Percentiles rank a stretch among this genome's conserved stretches.
Evolutionary conservation across 2,329 filamentous ascomycete genomes (phyloP).

Genomic region (Bipolaris oryzae): DNA sequence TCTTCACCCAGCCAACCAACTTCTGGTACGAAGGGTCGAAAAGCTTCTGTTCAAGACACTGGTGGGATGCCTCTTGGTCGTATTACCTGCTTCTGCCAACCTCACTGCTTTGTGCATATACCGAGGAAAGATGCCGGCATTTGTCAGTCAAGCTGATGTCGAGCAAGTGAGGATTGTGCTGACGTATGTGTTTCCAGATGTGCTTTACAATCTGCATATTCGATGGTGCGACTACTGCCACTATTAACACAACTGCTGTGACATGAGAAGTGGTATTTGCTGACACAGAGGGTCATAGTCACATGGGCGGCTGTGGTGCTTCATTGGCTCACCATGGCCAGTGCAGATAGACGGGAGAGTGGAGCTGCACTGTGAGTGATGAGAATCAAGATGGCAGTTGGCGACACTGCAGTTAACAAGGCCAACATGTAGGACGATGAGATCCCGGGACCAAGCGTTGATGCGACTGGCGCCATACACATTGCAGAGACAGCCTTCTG

Average conservation of each 20-base stretch:
- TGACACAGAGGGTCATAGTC: constrained; percentile 28
- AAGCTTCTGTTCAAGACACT: constrained; percentile 38
- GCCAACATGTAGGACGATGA: not conserved
- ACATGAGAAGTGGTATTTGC: not conserved
- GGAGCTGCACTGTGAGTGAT: constrained; percentile 17
- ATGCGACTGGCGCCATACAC: not conserved
- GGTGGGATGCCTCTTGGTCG: constrained; percentile 44
- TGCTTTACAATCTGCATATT: constrained; percentile 50
- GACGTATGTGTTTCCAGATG: constrained; percentile 17
- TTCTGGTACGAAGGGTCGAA: constrained; percentile 31
- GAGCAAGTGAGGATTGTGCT: not conserved
- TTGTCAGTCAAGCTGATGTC: constrained; percentile 24
- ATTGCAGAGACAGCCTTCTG: not conserved
- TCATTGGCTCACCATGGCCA: constrained; percentile 45
- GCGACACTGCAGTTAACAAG: not conserved
- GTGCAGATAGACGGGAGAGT: constrained; percentile 27
- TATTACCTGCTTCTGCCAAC: constrained; percentile 50
- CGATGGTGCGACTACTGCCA: constrained; percentile 42
- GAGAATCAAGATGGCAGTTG: not conserved
- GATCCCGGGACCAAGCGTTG: not conserved
- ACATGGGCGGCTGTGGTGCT: constrained; percentile 44
- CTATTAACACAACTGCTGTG: not conserved
- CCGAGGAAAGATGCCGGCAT: constrained; percentile 46
- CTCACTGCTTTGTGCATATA: constrained; percentile 39
- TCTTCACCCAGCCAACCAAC: constrained; percentile 23